These are phyloP conservation scores for Cytospora paraplurivora DNA, from an alignment of 2,329 filamentous ascomycete species.

Conservation along the genomic window DNA sequence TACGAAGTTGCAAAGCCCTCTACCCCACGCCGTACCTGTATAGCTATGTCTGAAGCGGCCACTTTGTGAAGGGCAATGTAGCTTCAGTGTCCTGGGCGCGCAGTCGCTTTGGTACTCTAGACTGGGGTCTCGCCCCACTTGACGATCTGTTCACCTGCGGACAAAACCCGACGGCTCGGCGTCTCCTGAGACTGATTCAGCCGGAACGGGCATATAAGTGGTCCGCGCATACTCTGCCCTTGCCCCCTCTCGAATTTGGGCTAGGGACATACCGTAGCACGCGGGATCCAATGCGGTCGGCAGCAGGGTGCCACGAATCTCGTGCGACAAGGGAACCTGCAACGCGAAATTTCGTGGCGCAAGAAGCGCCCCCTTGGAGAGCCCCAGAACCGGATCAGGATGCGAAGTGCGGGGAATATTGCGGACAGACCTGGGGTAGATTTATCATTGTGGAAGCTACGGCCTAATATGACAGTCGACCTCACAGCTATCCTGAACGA, in stretches of 20 bases:
- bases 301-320: slow-evolving; percentile 1
- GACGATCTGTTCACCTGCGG: not conserved
- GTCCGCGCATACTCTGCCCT: not conserved
- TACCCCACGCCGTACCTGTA: slow-evolving; percentile 5
- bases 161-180: not conserved
- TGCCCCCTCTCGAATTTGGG: not conserved
- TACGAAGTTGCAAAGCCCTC: slow-evolving; percentile 1
- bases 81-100: not conserved
- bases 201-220: not conserved
- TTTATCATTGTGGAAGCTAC: not conserved
- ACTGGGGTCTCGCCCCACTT: not conserved
- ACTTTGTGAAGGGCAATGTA: not conserved
- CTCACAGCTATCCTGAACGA: not conserved
- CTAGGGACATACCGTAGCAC: not conserved
- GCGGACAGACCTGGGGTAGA: not conserved
- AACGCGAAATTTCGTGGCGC: not conserved
- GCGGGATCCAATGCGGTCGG: not conserved
- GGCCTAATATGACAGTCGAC: not conserved
- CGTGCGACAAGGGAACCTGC: not conserved
- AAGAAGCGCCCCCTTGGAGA: not conserved
- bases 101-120: not conserved
- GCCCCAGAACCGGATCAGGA: not conserved
- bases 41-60: not conserved
- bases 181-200: not conserved
- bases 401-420: not conserved